A percentile compares a stretch with the other conserved stretches of the same genome.
Conservation (phyloP, 768 basidiomycete genomes). For the Chalciporus piperatus region DNA sequence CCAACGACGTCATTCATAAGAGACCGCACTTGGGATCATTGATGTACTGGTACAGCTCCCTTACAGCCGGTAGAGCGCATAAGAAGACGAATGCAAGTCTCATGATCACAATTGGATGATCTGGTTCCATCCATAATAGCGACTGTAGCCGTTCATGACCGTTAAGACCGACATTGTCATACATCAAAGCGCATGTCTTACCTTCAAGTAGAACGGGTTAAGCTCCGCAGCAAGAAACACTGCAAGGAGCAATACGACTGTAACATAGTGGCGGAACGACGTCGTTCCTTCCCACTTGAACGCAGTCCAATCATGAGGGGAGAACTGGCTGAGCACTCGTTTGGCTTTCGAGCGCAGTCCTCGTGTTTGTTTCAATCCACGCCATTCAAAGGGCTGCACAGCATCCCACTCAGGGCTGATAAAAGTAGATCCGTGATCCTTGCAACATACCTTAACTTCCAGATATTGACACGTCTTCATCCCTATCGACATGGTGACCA, state of each 20-base stretch:
- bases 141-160: conserved; percentile 37
- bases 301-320: conserved; percentile 83
- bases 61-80: conserved; percentile 81
- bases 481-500: conserved; percentile 39
- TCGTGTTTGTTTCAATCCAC: conserved; percentile 73
- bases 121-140: conserved; percentile 85
- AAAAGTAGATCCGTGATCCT: background rate
- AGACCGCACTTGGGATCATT: conserved; percentile 66
- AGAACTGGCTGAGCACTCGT: conserved; percentile 79
- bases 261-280: conserved; percentile 69
- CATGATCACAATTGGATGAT: conserved; percentile 79
- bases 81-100: conserved; percentile 74
- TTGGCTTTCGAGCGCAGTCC: conserved; percentile 77
- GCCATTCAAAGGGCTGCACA: conserved; percentile 77
- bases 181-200: conserved; percentile 27
- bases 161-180: conserved; percentile 16
- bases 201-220: conserved; percentile 88
- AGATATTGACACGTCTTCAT: conserved; percentile 88
- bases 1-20: conserved; percentile 17
- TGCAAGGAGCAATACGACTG: conserved; percentile 71
- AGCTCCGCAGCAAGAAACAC: conserved; percentile 83
- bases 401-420: background rate
- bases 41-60: conserved; percentile 82
- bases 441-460: conserved; percentile 68
- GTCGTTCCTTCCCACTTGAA: conserved; percentile 86